A percentile compares a stretch with the other conserved stretches of the same genome.
Evolutionary conservation across 2,329 filamentous ascomycete genomes (phyloP).

Genomic region (Ophiocordyceps camponoti-saundersi): DNA sequence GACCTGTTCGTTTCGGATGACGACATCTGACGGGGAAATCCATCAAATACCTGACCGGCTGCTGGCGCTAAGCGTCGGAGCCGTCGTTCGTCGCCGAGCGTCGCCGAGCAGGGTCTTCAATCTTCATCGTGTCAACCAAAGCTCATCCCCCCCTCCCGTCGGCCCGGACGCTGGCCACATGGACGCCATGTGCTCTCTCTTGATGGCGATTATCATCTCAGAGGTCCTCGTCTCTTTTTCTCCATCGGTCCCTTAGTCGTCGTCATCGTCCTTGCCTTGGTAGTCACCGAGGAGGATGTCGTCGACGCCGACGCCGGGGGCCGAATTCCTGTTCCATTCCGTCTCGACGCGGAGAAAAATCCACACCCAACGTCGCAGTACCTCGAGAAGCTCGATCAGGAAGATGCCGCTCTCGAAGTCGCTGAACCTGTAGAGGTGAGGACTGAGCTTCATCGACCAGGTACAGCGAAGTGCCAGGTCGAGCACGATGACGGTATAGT

Average conservation of each 20-base stretch:
- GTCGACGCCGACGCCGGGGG: slow-evolving; percentile 37
- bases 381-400: slow-evolving; percentile 70
- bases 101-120: neutral
- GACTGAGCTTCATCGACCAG: slow-evolving; percentile 77
- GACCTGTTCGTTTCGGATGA: neutral
- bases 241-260: slow-evolving; percentile 11
- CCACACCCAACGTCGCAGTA: slow-evolving; percentile 86
- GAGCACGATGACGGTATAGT: slow-evolving; percentile 64
- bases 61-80: neutral
- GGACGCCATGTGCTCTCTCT: neutral
- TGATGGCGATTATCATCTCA: neutral
- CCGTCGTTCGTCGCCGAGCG: neutral
- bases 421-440: slow-evolving; percentile 66
- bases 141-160: neutral
- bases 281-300: slow-evolving; percentile 64
- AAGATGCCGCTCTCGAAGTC: slow-evolving; percentile 85
- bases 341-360: slow-evolving; percentile 92
- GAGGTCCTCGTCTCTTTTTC: neutral
- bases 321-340: slow-evolving; percentile 57
- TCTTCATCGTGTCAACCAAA: neutral
- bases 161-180: neutral
- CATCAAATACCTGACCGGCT: neutral
- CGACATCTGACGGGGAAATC: slow-evolving; percentile 1
- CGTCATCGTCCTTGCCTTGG: slow-evolving; percentile 37
- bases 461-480: slow-evolving; percentile 76